phyloP scores from a whole-genome alignment of 768 basidiomycete species.

The Suillus alpinus region DNA sequence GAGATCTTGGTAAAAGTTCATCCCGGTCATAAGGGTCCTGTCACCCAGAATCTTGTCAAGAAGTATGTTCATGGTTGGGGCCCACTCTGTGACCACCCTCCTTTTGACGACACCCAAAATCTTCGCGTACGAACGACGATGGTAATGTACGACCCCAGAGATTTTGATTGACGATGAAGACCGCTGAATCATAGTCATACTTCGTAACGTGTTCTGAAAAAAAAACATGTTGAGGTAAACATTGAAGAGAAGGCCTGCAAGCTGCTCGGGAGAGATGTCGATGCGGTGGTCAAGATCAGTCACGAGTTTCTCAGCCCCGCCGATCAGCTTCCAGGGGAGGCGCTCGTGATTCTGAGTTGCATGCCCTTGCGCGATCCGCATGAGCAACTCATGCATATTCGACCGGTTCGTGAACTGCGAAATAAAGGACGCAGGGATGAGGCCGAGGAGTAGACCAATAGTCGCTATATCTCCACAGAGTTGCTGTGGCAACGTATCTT shows the following conservation, averaged over 20 bases:
- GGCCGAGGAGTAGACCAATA: constrained; percentile 25
- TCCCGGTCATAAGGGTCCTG: constrained; percentile 20
- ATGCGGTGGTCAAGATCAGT: not conserved
- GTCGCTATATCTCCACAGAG: constrained; percentile 29
- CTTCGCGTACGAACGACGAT: constrained; percentile 44
- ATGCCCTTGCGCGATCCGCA: not conserved
- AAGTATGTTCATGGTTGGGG: constrained; percentile 34
- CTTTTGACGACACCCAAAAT: constrained; percentile 42
- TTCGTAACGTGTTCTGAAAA: constrained; percentile 22
- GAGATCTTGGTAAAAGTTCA: constrained; percentile 45
- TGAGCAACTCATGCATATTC: constrained; percentile 21
- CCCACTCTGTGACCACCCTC: constrained; percentile 42
- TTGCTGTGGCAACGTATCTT: constrained; percentile 18
- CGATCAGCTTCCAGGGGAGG: constrained; percentile 24
- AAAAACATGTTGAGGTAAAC: constrained; percentile 30
- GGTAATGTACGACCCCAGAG: constrained; percentile 39
- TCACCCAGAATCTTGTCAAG: constrained; percentile 14
- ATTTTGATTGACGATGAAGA: not conserved
- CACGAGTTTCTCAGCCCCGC: not conserved
- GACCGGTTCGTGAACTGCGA: constrained; percentile 30
- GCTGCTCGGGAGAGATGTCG: constrained; percentile 19
- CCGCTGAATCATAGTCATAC: constrained; percentile 5
- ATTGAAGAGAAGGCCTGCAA: constrained; percentile 21
- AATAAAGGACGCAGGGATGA: constrained; percentile 24
- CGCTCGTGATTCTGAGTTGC: constrained; percentile 19